Conservation (phyloP, 2,329 filamentous ascomycete genomes). For the Fusarium sp. region DNA sequence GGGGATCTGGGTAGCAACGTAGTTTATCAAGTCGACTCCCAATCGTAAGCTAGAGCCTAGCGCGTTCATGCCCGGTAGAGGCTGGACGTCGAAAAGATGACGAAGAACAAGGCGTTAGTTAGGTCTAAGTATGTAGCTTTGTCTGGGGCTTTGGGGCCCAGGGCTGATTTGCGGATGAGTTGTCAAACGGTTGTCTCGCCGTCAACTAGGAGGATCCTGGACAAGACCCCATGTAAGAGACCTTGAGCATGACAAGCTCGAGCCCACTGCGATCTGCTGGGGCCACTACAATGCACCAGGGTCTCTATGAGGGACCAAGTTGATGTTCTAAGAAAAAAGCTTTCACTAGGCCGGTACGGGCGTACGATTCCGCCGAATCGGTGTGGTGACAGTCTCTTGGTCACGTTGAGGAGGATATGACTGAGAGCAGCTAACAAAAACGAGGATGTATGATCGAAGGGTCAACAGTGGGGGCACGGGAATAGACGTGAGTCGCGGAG, state of each 20-base stretch:
- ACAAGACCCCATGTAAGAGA: constrained; percentile 48
- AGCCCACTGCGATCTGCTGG: constrained; percentile 52
- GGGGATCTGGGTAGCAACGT: constrained; percentile 42
- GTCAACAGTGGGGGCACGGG: constrained; percentile 29
- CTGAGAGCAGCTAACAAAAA: constrained; percentile 32
- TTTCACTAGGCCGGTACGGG: constrained; percentile 37
- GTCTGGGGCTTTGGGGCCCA: constrained; percentile 43
- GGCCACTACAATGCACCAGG: constrained; percentile 53
- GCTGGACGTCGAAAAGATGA: constrained; percentile 42
- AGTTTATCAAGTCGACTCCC: constrained; percentile 45
- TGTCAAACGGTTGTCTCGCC: constrained; percentile 50
- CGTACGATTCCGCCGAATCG: constrained; percentile 41
- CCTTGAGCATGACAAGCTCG: constrained; percentile 53
- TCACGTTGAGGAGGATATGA: constrained; percentile 34
- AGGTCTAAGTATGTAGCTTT: constrained; percentile 40
- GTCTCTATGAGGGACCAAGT: constrained; percentile 47
- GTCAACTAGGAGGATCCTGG: constrained; percentile 55
- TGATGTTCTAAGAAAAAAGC: constrained; percentile 17
- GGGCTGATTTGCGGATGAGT: constrained; percentile 48
- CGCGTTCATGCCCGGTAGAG: constrained; percentile 44
- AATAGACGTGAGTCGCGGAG: constrained; percentile 36
- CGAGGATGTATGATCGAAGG: constrained; percentile 18
- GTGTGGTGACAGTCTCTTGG: constrained; percentile 37
- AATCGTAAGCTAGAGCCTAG: constrained; percentile 44
- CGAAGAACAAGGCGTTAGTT: constrained; percentile 44